Percentiles rank a stretch among this genome's conserved stretches.
phyloP scores from a whole-genome alignment of 1,284 basidiomycete genomes.

The Malassezia dermatis region DNA sequence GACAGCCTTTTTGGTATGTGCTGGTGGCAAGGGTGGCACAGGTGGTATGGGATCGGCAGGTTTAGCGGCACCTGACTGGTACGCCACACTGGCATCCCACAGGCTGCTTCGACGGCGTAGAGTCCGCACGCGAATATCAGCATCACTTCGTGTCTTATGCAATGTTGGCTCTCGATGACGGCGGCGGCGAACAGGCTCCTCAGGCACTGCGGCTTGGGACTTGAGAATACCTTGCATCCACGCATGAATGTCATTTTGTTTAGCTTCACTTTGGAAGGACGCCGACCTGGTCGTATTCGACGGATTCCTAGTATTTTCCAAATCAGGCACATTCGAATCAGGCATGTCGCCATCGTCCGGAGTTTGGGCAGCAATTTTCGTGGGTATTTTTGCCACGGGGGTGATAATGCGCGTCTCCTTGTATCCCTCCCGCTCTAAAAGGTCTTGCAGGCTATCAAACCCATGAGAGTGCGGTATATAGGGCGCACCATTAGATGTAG shows the following conservation, averaged over 20 bases:
- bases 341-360: neutral
- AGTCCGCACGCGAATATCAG: neutral
- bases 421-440: slow-evolving; percentile 41
- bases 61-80: neutral
- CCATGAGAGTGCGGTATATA: slow-evolving; percentile 10
- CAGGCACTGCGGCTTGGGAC: neutral
- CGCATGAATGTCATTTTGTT: neutral
- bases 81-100: slow-evolving; percentile 16
- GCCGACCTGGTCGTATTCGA: neutral
- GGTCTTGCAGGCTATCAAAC: slow-evolving; percentile 41
- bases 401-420: slow-evolving; percentile 44
- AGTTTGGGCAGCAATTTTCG: neutral
- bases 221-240: slow-evolving; percentile 12
- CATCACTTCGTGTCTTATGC: slow-evolving; percentile 3
- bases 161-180: neutral
- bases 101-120: slow-evolving; percentile 5
- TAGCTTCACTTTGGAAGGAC: neutral
- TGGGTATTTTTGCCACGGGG: slow-evolving; percentile 18
- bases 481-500: neutral
- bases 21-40: neutral
- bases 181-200: neutral
- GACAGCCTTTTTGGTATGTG: neutral
- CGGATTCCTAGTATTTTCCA: neutral
- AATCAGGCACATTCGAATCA: neutral
- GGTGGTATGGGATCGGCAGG: neutral